Percentiles rank a stretch among this genome's conserved stretches.
phyloP scores from a whole-genome alignment of 306 rosid species.

The Medicago arabica region DNA sequence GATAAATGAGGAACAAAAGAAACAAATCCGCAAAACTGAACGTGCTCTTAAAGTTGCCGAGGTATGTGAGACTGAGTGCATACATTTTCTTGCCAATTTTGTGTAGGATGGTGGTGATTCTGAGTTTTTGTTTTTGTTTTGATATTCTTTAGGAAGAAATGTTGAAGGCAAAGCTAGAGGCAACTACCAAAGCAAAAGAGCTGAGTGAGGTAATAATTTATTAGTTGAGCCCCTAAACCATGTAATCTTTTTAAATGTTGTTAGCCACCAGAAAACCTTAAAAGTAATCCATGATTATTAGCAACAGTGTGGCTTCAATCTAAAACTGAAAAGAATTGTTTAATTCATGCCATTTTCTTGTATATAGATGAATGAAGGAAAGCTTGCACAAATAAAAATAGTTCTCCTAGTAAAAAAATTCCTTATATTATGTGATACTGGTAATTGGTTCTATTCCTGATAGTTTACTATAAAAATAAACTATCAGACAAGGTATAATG shows the following conservation, averaged over 20 bases:
- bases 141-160: slow-evolving; percentile 73
- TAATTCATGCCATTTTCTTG: background rate
- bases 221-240: slow-evolving; percentile 28
- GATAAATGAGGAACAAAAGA: slow-evolving; percentile 75
- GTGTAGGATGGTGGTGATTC: slow-evolving; percentile 45
- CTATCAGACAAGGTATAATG: background rate
- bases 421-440: background rate
- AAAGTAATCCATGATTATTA: slow-evolving; percentile 11
- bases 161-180: slow-evolving; percentile 86
- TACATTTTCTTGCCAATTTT: slow-evolving; percentile 30
- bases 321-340: background rate
- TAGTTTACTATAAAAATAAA: background rate
- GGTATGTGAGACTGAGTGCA: slow-evolving; percentile 68
- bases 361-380: slow-evolving; percentile 17
- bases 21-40: slow-evolving; percentile 67
- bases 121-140: slow-evolving; percentile 10
- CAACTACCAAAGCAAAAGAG: slow-evolving; percentile 63
- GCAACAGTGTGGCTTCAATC: background rate
- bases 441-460: background rate
- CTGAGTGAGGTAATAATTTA: slow-evolving; percentile 66
- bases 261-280: slow-evolving; percentile 10
- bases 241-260: slow-evolving; percentile 30
- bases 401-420: slow-evolving; percentile 3
- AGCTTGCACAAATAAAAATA: slow-evolving; percentile 27
- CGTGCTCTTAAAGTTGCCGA: slow-evolving; percentile 93